phyloP scores from a whole-genome alignment of 805 yeast species.

The Ogataea pilisensis region DNA sequence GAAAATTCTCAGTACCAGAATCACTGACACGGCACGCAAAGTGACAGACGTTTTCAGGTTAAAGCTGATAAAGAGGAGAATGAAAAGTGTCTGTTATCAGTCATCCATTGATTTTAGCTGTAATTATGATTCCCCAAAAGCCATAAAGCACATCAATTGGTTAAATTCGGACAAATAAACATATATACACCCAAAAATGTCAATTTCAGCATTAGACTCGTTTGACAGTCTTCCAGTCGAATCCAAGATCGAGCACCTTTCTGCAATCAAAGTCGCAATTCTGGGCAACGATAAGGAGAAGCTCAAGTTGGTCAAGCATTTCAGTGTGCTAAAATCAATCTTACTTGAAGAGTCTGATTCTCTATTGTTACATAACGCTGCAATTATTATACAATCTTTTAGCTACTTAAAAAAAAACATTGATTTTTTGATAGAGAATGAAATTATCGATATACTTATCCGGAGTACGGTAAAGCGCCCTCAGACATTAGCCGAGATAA shows the following conservation, averaged over 20 bases:
- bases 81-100: no score
- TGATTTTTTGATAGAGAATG: slow-evolving; percentile 15
- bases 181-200: no score
- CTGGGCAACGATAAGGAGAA: slow-evolving; percentile 31
- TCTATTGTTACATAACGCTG: slow-evolving; percentile 16
- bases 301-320: slow-evolving; percentile 10
- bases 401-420: slow-evolving; percentile 21
- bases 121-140: no score
- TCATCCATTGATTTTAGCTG: no score
- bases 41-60: no score
- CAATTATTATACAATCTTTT: slow-evolving; percentile 27
- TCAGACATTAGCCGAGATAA: slow-evolving; percentile 19
- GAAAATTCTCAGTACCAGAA: no score
- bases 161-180: no score
- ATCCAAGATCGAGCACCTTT: slow-evolving; percentile 8
- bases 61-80: no score
- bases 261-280: slow-evolving; percentile 16
- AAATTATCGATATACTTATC: slow-evolving; percentile 14
- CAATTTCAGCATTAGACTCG: slow-evolving; percentile 2
- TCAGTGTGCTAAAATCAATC: slow-evolving; percentile 11
- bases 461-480: slow-evolving; percentile 18
- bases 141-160: no score
- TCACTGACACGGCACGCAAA: no score
- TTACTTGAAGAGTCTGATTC: slow-evolving; percentile 14
- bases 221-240: slow-evolving; percentile 7